Evolutionary conservation across 2,329 filamentous ascomycete species (phyloP).

Genomic region (Fusarium caatingaense): DNA sequence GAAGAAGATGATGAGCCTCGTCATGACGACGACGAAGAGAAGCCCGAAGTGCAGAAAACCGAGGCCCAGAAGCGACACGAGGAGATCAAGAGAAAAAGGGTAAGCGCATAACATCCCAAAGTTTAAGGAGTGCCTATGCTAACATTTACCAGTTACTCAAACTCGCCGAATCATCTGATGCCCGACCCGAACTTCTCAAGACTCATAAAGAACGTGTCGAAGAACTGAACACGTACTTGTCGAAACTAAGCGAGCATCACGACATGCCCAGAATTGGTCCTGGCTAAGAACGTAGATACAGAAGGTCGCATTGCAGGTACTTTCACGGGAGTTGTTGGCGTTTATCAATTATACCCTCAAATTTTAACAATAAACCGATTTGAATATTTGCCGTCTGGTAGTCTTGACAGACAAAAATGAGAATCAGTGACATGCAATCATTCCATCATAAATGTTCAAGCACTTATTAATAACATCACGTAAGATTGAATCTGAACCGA

Average conservation of each 20-base stretch:
- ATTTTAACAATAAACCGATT: not conserved
- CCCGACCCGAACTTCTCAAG: constrained; percentile 83
- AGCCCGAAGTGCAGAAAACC: constrained; percentile 71
- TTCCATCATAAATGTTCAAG: too few relatives aligned
- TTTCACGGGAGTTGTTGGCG: constrained; percentile 41
- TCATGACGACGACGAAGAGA: constrained; percentile 48
- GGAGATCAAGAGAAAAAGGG: constrained; percentile 83
- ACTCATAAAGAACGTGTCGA: constrained; percentile 97
- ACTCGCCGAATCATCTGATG: constrained; percentile 70
- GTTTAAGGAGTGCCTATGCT: not conserved
- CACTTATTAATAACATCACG: not conserved
- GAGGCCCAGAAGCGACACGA: constrained; percentile 85
- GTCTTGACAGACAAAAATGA: not conserved
- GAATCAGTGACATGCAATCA: too few relatives aligned
- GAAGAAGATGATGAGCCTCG: constrained; percentile 46
- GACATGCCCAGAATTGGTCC: constrained; percentile 85
- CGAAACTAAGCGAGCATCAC: constrained; percentile 93
- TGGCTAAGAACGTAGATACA: constrained; percentile 54
- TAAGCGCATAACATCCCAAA: constrained; percentile 56
- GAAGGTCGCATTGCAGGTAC: not conserved
- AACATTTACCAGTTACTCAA: constrained; percentile 74
- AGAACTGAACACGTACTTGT: constrained; percentile 93
- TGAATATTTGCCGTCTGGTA: not conserved
- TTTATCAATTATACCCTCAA: constrained; percentile 44
- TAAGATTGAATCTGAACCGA: accelerated